Conservation (phyloP, 2,329 filamentous ascomycete genomes). For the Hypoxylon sp. region DNA sequence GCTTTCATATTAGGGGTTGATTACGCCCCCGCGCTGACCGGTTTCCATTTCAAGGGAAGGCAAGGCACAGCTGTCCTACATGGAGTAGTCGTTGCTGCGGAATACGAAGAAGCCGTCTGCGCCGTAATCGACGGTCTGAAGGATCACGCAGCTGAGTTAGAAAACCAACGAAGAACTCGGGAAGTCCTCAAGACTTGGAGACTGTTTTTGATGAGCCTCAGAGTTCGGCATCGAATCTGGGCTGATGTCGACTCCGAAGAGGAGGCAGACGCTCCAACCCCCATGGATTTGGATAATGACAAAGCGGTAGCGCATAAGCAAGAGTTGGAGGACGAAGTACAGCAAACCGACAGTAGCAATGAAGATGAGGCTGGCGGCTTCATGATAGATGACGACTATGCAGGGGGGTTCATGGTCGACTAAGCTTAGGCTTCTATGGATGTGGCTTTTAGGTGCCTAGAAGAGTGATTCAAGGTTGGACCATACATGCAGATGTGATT, state of each 20-base stretch:
- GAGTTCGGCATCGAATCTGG: constrained; percentile 82
- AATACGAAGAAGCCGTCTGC: constrained; percentile 79
- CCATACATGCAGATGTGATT: neutral
- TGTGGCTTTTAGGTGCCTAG: constrained; percentile 5
- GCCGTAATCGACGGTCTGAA: constrained; percentile 78
- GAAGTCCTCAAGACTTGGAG: constrained; percentile 78
- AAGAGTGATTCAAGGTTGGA: constrained; percentile 8
- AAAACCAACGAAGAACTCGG: constrained; percentile 74
- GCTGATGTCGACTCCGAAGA: constrained; percentile 67
- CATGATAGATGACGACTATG: constrained; percentile 56
- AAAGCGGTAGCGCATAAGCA: constrained; percentile 49
- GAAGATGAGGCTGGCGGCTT: constrained; percentile 62
- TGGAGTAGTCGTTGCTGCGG: constrained; percentile 81
- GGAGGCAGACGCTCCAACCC: constrained; percentile 57
- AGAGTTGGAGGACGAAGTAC: constrained; percentile 52
- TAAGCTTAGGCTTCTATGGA: constrained; percentile 39
- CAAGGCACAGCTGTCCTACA: constrained; percentile 87
- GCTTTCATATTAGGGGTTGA: constrained; percentile 84
- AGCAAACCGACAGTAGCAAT: constrained; percentile 55
- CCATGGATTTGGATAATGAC: constrained; percentile 54
- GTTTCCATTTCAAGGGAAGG: constrained; percentile 88
- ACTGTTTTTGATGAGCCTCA: constrained; percentile 81
- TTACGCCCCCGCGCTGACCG: constrained; percentile 89
- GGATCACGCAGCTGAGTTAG: constrained; percentile 74
- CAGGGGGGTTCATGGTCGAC: constrained; percentile 62